A percentile compares a stretch with the other conserved stretches of the same genome.
Conservation (phyloP, 1,284 basidiomycete genomes). For the Naganishia sp. region DNA sequence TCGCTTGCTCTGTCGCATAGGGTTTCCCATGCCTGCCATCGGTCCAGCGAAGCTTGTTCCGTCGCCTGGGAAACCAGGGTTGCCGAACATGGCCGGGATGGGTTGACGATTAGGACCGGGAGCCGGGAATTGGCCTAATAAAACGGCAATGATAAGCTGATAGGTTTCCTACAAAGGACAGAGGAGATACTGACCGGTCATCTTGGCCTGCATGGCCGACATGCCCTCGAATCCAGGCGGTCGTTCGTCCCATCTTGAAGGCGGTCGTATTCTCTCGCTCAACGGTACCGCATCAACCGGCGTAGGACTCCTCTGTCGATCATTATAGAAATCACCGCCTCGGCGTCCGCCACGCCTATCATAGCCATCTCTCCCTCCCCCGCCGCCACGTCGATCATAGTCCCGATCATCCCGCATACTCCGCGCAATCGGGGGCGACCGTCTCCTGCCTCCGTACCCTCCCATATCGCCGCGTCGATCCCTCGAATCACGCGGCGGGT, state of each 20-base stretch:
- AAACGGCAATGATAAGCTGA: background rate
- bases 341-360: constrained; percentile 48
- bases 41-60: constrained; percentile 18
- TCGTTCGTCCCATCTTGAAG: constrained; percentile 87
- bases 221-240: constrained; percentile 95
- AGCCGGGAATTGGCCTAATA: constrained; percentile 33
- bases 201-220: constrained; percentile 91
- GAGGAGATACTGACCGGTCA: constrained; percentile 68
- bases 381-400: constrained; percentile 22
- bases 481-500: constrained; percentile 25
- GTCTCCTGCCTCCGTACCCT: constrained; percentile 21
- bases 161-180: too few relatives aligned
- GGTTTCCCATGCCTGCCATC: constrained; percentile 63
- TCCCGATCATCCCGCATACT: constrained; percentile 33
- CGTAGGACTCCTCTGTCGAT: constrained; percentile 81
- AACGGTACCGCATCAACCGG: constrained; percentile 80
- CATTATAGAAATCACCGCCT: constrained; percentile 62
- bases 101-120: constrained; percentile 37
- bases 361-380: constrained; percentile 48
- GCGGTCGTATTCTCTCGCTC: constrained; percentile 79
- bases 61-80: constrained; percentile 64
- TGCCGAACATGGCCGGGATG: constrained; percentile 58
- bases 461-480: constrained; percentile 28
- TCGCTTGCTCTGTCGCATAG: constrained; percentile 87
- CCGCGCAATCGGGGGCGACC: constrained; percentile 24